Conservation (phyloP, 2,329 filamentous ascomycete genomes). For the Penicillium decumbens region DNA sequence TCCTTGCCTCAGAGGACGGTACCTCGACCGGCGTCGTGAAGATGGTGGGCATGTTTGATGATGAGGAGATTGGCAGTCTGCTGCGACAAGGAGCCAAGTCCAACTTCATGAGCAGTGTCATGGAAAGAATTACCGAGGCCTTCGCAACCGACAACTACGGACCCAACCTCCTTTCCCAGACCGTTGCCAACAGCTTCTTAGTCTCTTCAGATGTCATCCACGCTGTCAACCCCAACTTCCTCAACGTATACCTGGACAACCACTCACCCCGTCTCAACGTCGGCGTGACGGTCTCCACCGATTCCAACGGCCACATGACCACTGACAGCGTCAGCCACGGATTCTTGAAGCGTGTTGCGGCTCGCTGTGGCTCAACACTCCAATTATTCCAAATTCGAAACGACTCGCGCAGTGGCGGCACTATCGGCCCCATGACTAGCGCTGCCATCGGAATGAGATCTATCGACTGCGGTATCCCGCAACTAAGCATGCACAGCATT, state of each 20-base stretch:
- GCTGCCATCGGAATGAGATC: slow-evolving; percentile 73
- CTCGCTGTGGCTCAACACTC: slow-evolving; percentile 64
- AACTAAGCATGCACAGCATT: slow-evolving; percentile 91
- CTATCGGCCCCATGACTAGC: slow-evolving; percentile 87
- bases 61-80: slow-evolving; percentile 91
- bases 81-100: slow-evolving; percentile 83
- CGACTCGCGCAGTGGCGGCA: slow-evolving; percentile 82
- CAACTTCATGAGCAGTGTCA: slow-evolving; percentile 77
- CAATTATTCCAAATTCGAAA: slow-evolving; percentile 96
- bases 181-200: slow-evolving; percentile 87
- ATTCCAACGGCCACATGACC: slow-evolving; percentile 93
- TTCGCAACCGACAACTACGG: slow-evolving; percentile 48
- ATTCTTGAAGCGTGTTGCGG: slow-evolving; percentile 72
- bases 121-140: slow-evolving; percentile 72
- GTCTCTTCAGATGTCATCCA: slow-evolving; percentile 91
- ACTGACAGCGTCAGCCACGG: slow-evolving; percentile 83
- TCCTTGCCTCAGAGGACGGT: slow-evolving; percentile 61
- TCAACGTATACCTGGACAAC: slow-evolving; percentile 72
- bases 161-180: slow-evolving; percentile 65
- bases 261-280: slow-evolving; percentile 87
- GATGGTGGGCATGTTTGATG: slow-evolving; percentile 89
- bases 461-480: slow-evolving; percentile 83
- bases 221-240: slow-evolving; percentile 91
- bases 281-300: slow-evolving; percentile 72
- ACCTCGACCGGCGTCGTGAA: slow-evolving; percentile 64